These are phyloP conservation scores for Xylaria sp. DNA, from an alignment of 2,329 filamentous ascomycete species.

Conservation along the genomic window DNA sequence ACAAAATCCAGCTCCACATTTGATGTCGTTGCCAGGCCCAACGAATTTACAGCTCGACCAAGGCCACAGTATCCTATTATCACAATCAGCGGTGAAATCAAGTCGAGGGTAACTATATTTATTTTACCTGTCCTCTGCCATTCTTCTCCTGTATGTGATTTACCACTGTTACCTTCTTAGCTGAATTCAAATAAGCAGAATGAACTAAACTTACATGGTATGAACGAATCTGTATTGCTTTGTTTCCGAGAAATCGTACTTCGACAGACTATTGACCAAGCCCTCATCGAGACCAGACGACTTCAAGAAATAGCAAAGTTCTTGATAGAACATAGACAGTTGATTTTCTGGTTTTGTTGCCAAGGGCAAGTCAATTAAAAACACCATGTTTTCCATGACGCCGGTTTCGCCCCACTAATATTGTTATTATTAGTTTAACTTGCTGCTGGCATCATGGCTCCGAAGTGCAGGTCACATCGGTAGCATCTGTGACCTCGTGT, in stretches of 20 bases:
- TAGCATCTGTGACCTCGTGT: neutral
- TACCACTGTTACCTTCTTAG: conserved; percentile 58
- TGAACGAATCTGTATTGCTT: conserved; percentile 81
- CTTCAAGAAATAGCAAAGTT: conserved; percentile 75
- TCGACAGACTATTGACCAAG: conserved; percentile 73
- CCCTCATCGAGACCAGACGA: conserved; percentile 72
- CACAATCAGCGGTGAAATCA: conserved; percentile 26
- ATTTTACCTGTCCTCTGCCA: conserved; percentile 58
- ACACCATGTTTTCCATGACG: conserved; percentile 88
- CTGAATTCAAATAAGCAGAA: neutral
- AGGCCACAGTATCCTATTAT: conserved; percentile 77
- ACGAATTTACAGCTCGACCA: conserved; percentile 69
- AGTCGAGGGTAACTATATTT: conserved; percentile 29
- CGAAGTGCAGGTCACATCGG: neutral
- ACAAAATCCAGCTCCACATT: conserved; percentile 78
- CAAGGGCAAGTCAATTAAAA: conserved; percentile 89
- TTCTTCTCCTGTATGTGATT: conserved; percentile 61
- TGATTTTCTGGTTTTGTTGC: conserved; percentile 54
- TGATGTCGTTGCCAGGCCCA: conserved; percentile 67
- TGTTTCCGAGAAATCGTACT: conserved; percentile 85
- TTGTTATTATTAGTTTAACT: conserved; percentile 2
- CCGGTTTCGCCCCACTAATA: conserved; percentile 80
- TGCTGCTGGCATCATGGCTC: neutral
- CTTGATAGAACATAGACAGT: conserved; percentile 69
- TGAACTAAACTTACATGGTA: conserved; percentile 70